Percentiles rank a stretch among this genome's conserved stretches.
These are phyloP conservation scores for Geosmithia flava DNA, from an alignment of 2,329 filamentous ascomycete species.

Conservation along the genomic window DNA sequence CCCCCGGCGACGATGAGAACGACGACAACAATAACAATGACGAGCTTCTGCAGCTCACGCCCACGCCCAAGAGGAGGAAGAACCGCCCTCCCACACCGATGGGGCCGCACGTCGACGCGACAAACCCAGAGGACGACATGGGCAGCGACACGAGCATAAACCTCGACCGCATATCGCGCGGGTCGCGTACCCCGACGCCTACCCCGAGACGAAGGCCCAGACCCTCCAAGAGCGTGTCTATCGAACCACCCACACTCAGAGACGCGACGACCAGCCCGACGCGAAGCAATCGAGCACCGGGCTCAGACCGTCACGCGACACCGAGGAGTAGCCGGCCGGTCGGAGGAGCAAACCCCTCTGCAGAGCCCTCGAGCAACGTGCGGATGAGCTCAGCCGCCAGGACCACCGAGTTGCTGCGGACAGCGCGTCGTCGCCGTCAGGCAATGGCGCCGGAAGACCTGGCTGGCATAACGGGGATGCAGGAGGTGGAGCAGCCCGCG, in stretches of 20 bases:
- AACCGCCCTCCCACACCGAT: not conserved
- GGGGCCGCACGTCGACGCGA: not conserved
- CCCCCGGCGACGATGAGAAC: constrained; percentile 5
- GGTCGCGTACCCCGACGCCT: not conserved
- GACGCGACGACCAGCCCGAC: not conserved
- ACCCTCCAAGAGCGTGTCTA: not conserved
- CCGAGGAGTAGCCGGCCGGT: constrained; percentile 8
- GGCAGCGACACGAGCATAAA: not conserved
- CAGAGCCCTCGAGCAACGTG: constrained; percentile 13
- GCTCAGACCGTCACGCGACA: constrained; percentile 12
- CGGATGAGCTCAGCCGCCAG: constrained; percentile 4
- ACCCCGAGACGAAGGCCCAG: not conserved
- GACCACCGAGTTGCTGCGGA: not conserved
- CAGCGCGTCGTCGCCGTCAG: constrained; percentile 8
- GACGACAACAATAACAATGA: constrained; percentile 1
- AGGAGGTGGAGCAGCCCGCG: constrained; percentile 2
- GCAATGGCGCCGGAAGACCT: constrained; percentile 13
- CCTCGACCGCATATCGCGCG: not conserved
- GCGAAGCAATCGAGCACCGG: not conserved
- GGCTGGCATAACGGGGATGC: constrained; percentile 10
- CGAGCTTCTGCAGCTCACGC: not conserved
- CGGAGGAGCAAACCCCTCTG: constrained; percentile 3
- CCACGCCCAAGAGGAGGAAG: not conserved
- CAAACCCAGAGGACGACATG: not conserved
- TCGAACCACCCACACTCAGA: not conserved